Percentiles rank a stretch among this genome's conserved stretches.
phyloP scores from a whole-genome alignment of 1,284 basidiomycete genomes.

The Meira miltonrushii region DNA sequence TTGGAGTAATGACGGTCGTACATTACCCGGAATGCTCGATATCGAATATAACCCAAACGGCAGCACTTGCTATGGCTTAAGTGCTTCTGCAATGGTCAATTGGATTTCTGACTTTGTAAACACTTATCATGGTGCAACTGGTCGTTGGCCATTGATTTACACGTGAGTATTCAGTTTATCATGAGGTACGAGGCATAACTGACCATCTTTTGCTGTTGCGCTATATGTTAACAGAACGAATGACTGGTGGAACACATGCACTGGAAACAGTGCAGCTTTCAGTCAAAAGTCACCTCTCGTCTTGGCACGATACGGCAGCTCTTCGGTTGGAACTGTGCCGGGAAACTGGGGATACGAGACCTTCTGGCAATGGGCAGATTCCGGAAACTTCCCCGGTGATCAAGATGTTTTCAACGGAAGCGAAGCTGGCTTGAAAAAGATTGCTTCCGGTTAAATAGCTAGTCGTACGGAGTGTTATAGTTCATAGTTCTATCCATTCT shows the following conservation, averaged over 20 bases:
- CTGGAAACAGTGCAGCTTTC: constrained; percentile 58
- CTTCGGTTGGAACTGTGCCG: constrained; percentile 22
- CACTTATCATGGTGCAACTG: constrained; percentile 61
- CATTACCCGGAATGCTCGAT: constrained; percentile 42
- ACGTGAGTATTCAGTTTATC: no score
- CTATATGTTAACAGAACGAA: constrained; percentile 61
- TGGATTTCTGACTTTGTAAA: constrained; percentile 59
- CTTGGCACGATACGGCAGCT: constrained; percentile 59
- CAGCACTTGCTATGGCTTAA: constrained; percentile 60
- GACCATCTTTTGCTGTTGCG: no score
- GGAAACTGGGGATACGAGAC: constrained; percentile 54
- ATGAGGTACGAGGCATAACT: no score
- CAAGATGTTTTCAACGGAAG: constrained; percentile 58
- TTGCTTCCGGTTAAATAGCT: no score
- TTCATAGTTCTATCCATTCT: no score
- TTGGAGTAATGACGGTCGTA: constrained; percentile 30
- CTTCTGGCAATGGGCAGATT: constrained; percentile 65
- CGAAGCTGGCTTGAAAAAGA: no score
- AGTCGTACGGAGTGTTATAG: no score
- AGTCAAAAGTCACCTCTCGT: constrained; percentile 59
- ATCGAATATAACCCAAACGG: constrained; percentile 18
- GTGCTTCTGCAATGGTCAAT: constrained; percentile 59
- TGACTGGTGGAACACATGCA: constrained; percentile 66
- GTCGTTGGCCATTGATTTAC: constrained; percentile 60
- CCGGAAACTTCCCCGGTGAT: constrained; percentile 59